Percentiles rank a stretch among this genome's conserved stretches.
These are phyloP conservation scores for Kodamaea fukazawae DNA, from an alignment of 805 yeast species.

Conservation along the genomic window DNA sequence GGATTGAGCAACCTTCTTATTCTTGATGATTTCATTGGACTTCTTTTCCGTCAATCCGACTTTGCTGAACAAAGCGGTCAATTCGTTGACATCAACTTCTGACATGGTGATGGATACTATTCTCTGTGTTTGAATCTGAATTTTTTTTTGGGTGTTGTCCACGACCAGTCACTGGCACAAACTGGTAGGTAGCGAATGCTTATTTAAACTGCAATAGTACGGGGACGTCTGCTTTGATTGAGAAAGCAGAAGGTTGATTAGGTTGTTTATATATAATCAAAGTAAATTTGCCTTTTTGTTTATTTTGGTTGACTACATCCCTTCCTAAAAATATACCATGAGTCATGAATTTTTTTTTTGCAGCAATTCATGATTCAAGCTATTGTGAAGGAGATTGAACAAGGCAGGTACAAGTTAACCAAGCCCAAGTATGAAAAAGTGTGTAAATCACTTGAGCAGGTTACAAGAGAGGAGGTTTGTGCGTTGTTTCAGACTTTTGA, in stretches of 20 bases:
- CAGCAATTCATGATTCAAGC: neutral
- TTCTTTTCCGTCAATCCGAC: slow-evolving; percentile 73
- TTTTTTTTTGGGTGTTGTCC: neutral
- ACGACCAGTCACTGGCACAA: neutral
- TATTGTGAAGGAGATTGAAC: neutral
- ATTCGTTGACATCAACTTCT: slow-evolving; percentile 20
- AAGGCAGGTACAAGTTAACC: neutral
- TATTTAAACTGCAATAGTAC: too few relatives aligned
- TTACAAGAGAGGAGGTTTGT: too few relatives aligned
- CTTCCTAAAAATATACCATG: neutral
- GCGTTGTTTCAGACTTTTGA: neutral
- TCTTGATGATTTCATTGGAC: slow-evolving; percentile 76
- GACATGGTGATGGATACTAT: slow-evolving; percentile 1
- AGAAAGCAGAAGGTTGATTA: too few relatives aligned
- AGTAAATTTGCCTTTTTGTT: too few relatives aligned
- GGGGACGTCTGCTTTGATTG: too few relatives aligned
- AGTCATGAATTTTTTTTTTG: slow-evolving; percentile 1
- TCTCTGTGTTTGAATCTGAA: neutral
- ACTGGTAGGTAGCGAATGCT: neutral
- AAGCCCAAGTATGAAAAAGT: neutral
- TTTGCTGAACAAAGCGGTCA: slow-evolving; percentile 34
- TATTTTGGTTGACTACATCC: neutral
- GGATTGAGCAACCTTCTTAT: slow-evolving; percentile 77
- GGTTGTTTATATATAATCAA: too few relatives aligned
- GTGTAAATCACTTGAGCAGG: too few relatives aligned